Base-by-base conservation (phyloP, 345 rosid genomes). In the Microthlaspi erraticum region DNA sequence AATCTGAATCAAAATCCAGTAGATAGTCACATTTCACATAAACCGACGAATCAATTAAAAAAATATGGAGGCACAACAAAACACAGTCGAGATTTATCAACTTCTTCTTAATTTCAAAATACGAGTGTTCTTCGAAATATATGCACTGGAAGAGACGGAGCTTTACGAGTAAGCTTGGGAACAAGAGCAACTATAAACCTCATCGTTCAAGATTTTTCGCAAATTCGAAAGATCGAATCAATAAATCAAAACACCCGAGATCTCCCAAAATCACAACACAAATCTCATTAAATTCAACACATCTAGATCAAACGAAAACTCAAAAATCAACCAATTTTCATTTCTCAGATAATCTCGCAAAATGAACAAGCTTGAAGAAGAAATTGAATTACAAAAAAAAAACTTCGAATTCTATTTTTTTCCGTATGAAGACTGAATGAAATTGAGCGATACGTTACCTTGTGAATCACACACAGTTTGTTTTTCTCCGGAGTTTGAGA, bases 391-490 rank as follows among this genome's bases (percentile, higher is more conserved):
- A n/a, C n/a, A 32, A 32, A 6, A 6, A 32, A 4, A 6, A 42
- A 2, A 44, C 2, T 19, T 52, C 17, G 8, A 33, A 32, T 60
- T 23, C 26, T 23, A 2, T 23, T 23, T 23, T 23, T 4, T 23
- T 16, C 39, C 7, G 11, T 10, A 23, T 7, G 18, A 17, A 63
- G 43, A 32, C 10, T 2, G 6, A 34, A 38, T 0, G 12, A 20
- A 56, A 74, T 50, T 16, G 37, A 68, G 6, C 41, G 32, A 74
- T 23, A 36, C 51, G 68, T 55, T 19, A 75, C 71, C 71, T 70
- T 20, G 3, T 2, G 23, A 55, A 76, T 76, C 61, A 63, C 42
- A 33, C 26, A 75, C 16, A 56, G 71, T 55, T 64, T 36, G 68
- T 18, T n/a, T 26, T 57, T 64, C 48, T 10, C 67, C 50, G 57